A percentile compares a stretch with the other conserved stretches of the same genome.
These are phyloP conservation scores for Lachnellula subtilissima DNA, from an alignment of 2,329 filamentous ascomycete genomes.

Conservation along the genomic window DNA sequence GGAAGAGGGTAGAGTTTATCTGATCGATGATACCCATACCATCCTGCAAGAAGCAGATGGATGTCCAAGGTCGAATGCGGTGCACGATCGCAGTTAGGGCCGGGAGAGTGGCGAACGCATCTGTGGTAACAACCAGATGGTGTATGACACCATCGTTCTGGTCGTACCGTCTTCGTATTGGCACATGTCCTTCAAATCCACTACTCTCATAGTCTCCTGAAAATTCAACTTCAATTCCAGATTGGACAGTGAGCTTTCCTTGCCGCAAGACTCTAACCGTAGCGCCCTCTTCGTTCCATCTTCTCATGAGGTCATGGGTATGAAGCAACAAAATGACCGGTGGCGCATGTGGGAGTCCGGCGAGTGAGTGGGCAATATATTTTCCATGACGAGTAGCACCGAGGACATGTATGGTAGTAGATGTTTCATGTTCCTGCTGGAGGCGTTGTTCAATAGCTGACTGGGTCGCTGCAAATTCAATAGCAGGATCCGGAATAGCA, in stretches of 20 bases:
- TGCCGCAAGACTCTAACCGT: constrained; percentile 44
- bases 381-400: constrained; percentile 61
- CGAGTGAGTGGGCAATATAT: constrained; percentile 62
- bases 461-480: neutral
- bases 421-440: neutral
- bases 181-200: neutral
- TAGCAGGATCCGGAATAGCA: neutral
- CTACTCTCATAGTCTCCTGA: constrained; percentile 4
- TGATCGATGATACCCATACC: constrained; percentile 81
- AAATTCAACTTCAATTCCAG: constrained; percentile 30
- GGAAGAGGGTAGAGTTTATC: constrained; percentile 67
- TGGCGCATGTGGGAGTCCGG: constrained; percentile 52
- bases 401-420: constrained; percentile 54
- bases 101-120: constrained; percentile 51
- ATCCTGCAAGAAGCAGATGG: constrained; percentile 72
- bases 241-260: constrained; percentile 34
- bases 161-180: neutral
- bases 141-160: constrained; percentile 45
- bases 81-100: constrained; percentile 58
- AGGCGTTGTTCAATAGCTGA: neutral
- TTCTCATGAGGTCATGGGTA: constrained; percentile 36
- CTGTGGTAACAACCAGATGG: constrained; percentile 66
- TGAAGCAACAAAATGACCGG: constrained; percentile 61
- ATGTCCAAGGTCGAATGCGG: constrained; percentile 62
- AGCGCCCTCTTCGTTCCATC: constrained; percentile 43